Base-by-base conservation (phyloP, 1,284 basidiomycete species). In the Puccinia novopanici region DNA sequence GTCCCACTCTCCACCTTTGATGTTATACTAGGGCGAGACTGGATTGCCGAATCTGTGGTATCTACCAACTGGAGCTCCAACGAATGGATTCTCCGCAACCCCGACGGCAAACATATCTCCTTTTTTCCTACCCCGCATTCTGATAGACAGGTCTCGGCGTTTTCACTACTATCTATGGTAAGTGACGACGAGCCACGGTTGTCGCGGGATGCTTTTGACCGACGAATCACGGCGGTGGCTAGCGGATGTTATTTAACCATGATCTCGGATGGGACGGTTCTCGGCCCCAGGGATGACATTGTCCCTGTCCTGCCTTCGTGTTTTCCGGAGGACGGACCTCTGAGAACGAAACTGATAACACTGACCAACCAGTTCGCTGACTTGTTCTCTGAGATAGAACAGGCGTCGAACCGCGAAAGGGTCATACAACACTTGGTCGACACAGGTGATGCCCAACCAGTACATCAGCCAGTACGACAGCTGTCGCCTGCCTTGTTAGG, bases 231-330 rank as follows among this genome's bases (percentile, higher is more conserved):
- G 3, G 57, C 30, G 2, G 52, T 42, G 2, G 71, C 34, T 40
- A 37, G 13, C 6, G 27, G 37, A 24, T 19, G n/a, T n/a, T n/a
- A n/a, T n/a, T n/a, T n/a, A n/a, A n/a, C n/a, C n/a, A n/a, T n/a
- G n/a, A n/a, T n/a, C n/a, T 22, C 22, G 27, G 48, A 42, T 19
- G 40, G 27, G 30, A 55, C n/a, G 3, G 34, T 57, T 1, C 13
- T 40, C 0, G 71, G 71, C 3, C 71, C 71, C 22, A 30, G 71
- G 71, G 71, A 73, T 19, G 71, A 73, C 3, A 10, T 34, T 17
- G 15, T 27, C 0, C 22, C 24, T 0, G 45, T 2, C 9, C 27
- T 73, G 3, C 71, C 71, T 17, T 55, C 52, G 4, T 19, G 34
- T 54, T 54, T 42, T 17, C 30, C 50, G 1, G 15, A 22, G 3